These are phyloP conservation scores for Phyllosticta capitalensis DNA, from an alignment of 2,329 filamentous ascomycete genomes.

Conservation along the genomic window DNA sequence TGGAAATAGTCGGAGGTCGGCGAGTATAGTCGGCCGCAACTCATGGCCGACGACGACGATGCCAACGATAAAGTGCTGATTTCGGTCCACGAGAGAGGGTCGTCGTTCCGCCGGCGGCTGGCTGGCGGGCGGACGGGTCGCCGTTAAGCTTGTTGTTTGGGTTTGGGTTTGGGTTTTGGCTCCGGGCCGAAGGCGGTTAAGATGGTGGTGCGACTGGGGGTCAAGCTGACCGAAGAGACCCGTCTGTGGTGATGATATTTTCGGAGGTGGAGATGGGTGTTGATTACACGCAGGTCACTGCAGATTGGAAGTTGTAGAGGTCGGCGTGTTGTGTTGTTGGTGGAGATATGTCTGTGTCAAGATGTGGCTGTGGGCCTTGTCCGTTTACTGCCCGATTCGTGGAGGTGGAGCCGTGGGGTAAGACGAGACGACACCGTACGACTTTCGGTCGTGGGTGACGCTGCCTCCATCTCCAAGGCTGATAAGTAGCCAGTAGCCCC, in stretches of 20 bases:
- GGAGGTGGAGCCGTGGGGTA: not conserved
- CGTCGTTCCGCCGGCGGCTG: not conserved
- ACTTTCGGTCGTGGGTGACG: not conserved
- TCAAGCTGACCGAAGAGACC: too few relatives aligned
- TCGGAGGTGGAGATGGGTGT: too few relatives aligned
- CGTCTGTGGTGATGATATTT: not conserved
- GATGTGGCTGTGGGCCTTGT: not conserved
- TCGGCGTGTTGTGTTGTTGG: too few relatives aligned
- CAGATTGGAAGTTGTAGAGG: too few relatives aligned
- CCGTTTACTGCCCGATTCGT: not conserved
- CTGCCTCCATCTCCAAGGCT: not conserved
- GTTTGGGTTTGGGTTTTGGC: not conserved
- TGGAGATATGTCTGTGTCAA: too few relatives aligned
- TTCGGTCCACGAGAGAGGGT: too few relatives aligned
- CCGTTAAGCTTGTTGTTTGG: not conserved
- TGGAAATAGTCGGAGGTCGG: not conserved
- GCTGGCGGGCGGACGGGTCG: not conserved
- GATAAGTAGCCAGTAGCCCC: not conserved
- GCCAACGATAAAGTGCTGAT: too few relatives aligned
- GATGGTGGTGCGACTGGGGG: not conserved
- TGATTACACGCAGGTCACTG: too few relatives aligned
- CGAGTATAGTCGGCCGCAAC: not conserved
- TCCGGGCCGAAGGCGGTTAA: not conserved
- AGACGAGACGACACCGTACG: not conserved
- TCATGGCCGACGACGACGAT: not conserved